Conservation (phyloP, 345 rosid species). For the Chamaenerion angustifolium region DNA sequence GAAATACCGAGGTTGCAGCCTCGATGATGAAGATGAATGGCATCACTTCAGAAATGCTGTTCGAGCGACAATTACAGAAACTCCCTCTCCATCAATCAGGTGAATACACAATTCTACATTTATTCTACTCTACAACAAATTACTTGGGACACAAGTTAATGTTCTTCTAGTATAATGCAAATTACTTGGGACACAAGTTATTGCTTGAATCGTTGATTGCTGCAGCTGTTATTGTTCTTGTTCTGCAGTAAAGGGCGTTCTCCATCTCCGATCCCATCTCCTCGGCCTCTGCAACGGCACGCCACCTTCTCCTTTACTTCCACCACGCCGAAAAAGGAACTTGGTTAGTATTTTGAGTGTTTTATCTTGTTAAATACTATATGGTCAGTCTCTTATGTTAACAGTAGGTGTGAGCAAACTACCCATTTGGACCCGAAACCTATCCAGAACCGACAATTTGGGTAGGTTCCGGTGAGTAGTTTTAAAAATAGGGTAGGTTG, state of each 20-base stretch:
- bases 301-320: slow-evolving; percentile 69
- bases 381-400: neutral
- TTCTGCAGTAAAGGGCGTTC: slow-evolving; percentile 46
- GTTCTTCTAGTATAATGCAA: too few relatives aligned
- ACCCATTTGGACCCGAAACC: too few relatives aligned
- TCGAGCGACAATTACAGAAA: slow-evolving; percentile 44
- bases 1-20: slow-evolving; percentile 41
- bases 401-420: too few relatives aligned
- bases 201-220: too few relatives aligned
- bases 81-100: slow-evolving; percentile 32
- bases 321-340: slow-evolving; percentile 46
- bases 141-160: neutral
- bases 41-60: slow-evolving; percentile 60
- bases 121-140: neutral
- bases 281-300: slow-evolving; percentile 44
- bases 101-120: slow-evolving; percentile 9
- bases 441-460: too few relatives aligned
- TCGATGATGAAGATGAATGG: slow-evolving; percentile 64
- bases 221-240: neutral
- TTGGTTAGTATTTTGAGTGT: slow-evolving; percentile 26
- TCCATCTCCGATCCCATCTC: slow-evolving; percentile 38
- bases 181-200: neutral
- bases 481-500: too few relatives aligned
- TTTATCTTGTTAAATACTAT: too few relatives aligned
- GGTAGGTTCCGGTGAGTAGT: too few relatives aligned